Percentiles rank a stretch among this genome's conserved stretches.
Evolutionary conservation across 306 rosid species (phyloP).

Genomic region (Begonia loranthoides): DNA sequence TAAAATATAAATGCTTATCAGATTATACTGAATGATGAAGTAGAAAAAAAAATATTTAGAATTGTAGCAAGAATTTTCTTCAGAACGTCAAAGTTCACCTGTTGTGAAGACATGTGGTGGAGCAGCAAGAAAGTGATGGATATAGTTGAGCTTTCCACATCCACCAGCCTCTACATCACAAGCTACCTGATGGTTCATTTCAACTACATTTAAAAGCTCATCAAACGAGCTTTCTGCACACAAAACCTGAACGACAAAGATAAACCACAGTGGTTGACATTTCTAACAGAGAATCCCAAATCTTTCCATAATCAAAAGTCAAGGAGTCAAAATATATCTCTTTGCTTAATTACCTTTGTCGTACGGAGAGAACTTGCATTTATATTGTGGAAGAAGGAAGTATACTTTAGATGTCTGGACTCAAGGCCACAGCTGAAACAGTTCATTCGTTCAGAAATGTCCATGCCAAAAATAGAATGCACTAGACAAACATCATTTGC

Average conservation of each 20-base stretch:
- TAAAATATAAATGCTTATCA: constrained; percentile 7
- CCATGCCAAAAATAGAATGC: constrained; percentile 1
- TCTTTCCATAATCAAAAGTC: too few relatives aligned
- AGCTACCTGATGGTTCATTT: constrained; percentile 81
- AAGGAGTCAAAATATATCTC: too few relatives aligned
- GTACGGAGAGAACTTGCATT: neutral
- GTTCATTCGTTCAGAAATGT: neutral
- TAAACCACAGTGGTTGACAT: too few relatives aligned
- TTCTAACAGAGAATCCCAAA: too few relatives aligned
- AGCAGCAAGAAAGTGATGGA: constrained; percentile 75
- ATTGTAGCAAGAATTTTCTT: neutral
- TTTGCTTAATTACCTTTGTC: too few relatives aligned
- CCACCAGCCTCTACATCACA: constrained; percentile 82
- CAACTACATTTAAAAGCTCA: constrained; percentile 71
- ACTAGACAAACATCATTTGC: constrained; percentile 16
- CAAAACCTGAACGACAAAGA: constrained; percentile 27
- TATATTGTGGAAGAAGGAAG: neutral
- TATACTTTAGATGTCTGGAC: neutral
- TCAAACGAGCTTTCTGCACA: constrained; percentile 60
- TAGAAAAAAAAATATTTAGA: neutral
- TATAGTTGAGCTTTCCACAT: constrained; percentile 82
- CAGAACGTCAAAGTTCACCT: constrained; percentile 32
- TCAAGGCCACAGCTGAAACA: neutral
- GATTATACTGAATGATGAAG: constrained; percentile 1
- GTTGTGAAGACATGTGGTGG: constrained; percentile 88